These are phyloP conservation scores for Aeminium ludgeri DNA, from an alignment of 495 filamentous ascomycete species.

Conservation along the genomic window DNA sequence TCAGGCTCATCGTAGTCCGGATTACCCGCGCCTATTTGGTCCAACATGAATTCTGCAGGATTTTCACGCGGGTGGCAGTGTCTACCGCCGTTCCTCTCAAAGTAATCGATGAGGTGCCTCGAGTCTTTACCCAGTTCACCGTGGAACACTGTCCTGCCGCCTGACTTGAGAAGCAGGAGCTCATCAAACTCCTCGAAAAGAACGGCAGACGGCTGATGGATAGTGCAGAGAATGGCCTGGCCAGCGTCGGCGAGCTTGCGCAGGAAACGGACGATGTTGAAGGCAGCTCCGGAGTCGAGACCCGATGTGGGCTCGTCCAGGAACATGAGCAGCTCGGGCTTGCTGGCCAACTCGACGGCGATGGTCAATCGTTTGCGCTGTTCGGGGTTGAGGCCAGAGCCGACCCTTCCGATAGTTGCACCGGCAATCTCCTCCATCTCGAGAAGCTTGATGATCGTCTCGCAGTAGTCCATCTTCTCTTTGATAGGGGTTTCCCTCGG, in stretches of 20 bases:
- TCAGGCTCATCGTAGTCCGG: slow-evolving; percentile 57
- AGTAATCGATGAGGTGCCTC: slow-evolving; percentile 41
- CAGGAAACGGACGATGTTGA: slow-evolving; percentile 46
- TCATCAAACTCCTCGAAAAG: slow-evolving; percentile 62
- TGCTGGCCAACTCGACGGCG: slow-evolving; percentile 50
- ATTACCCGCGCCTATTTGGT: slow-evolving; percentile 57
- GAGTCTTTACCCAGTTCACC: slow-evolving; percentile 43
- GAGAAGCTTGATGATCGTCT: slow-evolving; percentile 40
- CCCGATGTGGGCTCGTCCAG: slow-evolving; percentile 62
- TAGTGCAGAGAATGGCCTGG: slow-evolving; percentile 57
- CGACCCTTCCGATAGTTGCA: slow-evolving; percentile 1
- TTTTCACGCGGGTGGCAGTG: slow-evolving; percentile 40
- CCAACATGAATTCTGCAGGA: slow-evolving; percentile 55
- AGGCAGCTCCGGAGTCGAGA: slow-evolving; percentile 47
- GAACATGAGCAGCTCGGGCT: slow-evolving; percentile 53
- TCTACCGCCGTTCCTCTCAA: slow-evolving; percentile 39
- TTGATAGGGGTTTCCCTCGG: slow-evolving; percentile 30
- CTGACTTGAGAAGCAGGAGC: slow-evolving; percentile 48
- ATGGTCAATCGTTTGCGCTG: slow-evolving; percentile 46
- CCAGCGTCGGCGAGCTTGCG: slow-evolving; percentile 46
- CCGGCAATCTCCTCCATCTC: slow-evolving; percentile 32
- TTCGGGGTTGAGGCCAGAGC: not conserved
- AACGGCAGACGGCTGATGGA: slow-evolving; percentile 58
- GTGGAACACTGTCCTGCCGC: slow-evolving; percentile 58
- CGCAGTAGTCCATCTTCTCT: slow-evolving; percentile 44